Evolutionary conservation across 1,284 basidiomycete genomes (phyloP).

Genomic region (Ceratobasidium papillatum): DNA sequence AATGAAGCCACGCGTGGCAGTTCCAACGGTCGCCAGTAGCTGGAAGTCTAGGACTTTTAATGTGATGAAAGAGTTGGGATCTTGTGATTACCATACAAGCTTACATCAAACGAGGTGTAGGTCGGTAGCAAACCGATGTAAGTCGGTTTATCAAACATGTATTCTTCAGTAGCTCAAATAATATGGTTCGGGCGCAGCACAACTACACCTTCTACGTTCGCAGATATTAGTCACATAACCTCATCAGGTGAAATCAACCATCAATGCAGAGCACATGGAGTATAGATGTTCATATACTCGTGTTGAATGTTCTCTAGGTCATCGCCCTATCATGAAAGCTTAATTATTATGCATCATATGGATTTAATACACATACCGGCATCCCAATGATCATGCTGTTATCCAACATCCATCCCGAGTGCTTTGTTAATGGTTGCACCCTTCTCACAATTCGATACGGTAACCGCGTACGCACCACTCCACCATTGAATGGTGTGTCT

Average conservation of each 20-base stretch:
- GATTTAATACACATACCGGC: slow-evolving; percentile 1
- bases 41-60: too few species aligned
- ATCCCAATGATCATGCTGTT: slow-evolving; percentile 33
- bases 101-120: too few species aligned
- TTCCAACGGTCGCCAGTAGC: too few species aligned
- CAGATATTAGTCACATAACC: not conserved
- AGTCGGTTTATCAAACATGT: too few species aligned
- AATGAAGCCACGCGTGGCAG: too few species aligned
- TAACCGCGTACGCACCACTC: not conserved
- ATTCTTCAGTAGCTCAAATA: too few species aligned
- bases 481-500: slow-evolving; percentile 12
- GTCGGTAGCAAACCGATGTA: too few species aligned
- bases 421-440: slow-evolving; percentile 12
- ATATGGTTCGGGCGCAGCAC: too few species aligned
- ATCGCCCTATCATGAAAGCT: slow-evolving; percentile 11
- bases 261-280: slow-evolving; percentile 2
- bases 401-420: slow-evolving; percentile 39
- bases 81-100: too few species aligned
- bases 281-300: slow-evolving; percentile 35
- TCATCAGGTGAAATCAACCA: not conserved
- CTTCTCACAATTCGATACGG: slow-evolving; percentile 33
- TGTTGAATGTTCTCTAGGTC: slow-evolving; percentile 38
- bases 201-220: too few species aligned
- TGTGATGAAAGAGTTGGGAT: too few species aligned
- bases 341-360: not conserved